Conservation (phyloP, 2,329 filamentous ascomycete genomes). For the Didymella lethalis region DNA sequence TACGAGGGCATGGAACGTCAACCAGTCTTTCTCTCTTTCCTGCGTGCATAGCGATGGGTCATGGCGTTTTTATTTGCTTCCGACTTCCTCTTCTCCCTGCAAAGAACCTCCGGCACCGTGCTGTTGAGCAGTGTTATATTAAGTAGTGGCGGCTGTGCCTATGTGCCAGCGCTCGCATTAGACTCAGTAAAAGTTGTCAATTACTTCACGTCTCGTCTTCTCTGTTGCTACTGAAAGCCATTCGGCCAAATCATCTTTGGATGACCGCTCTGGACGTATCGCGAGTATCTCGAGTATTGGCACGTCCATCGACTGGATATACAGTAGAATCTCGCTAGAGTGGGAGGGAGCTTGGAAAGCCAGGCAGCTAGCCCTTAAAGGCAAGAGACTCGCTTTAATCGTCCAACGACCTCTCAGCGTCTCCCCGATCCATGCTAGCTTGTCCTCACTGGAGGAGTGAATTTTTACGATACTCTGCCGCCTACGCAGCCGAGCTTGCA, state of each 20-base stretch:
- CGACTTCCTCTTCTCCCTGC: neutral
- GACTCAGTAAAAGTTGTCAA: constrained; percentile 13
- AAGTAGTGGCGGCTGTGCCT: constrained; percentile 9
- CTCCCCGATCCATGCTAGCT: too few relatives aligned
- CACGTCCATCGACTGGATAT: neutral
- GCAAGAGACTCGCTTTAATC: too few relatives aligned
- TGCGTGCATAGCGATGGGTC: constrained; percentile 22
- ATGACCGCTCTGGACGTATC: neutral
- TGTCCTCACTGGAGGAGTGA: too few relatives aligned
- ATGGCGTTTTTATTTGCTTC: constrained; percentile 9
- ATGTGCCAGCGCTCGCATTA: constrained; percentile 15
- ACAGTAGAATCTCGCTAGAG: too few relatives aligned
- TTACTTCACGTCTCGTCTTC: neutral
- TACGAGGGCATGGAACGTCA: constrained; percentile 1
- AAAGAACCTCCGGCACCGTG: constrained; percentile 3
- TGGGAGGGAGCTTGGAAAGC: too few relatives aligned
- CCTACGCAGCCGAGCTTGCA: constrained; percentile 1
- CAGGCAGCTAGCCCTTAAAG: too few relatives aligned
- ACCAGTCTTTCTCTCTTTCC: constrained; percentile 18
- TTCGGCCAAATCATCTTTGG: neutral
- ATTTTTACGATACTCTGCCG: neutral
- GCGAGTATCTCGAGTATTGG: neutral
- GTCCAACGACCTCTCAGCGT: too few relatives aligned
- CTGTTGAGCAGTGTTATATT: constrained; percentile 14
- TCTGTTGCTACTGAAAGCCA: neutral